Percentiles rank a stretch among this genome's conserved stretches.
Conservation (phyloP, 1,284 basidiomycete genomes). For the Tausonia pullulans region DNA sequence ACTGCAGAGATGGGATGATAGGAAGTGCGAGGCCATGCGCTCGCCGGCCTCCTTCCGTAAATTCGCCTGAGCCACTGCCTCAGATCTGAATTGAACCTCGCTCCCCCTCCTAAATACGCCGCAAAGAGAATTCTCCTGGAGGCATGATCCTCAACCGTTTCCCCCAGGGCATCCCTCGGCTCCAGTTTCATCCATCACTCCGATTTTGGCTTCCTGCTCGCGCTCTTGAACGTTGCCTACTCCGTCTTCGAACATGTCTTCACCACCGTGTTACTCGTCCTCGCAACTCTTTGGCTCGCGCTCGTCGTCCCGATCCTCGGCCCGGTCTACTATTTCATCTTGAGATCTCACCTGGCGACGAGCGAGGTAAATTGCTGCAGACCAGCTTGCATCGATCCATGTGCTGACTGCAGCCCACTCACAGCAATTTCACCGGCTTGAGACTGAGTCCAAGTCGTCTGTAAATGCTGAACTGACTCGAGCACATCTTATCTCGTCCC, state of each 20-base stretch:
- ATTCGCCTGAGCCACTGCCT: background rate
- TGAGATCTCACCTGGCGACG: slow-evolving; percentile 8
- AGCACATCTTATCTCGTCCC: background rate
- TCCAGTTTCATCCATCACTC: no score
- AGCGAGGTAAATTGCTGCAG: background rate
- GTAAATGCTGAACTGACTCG: background rate
- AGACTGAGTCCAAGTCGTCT: slow-evolving; percentile 8
- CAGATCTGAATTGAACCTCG: no score
- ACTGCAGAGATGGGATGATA: no score
- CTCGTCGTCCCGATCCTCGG: slow-evolving; percentile 2
- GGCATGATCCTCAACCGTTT: slow-evolving; percentile 14
- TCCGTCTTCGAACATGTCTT: background rate
- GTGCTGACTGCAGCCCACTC: no score
- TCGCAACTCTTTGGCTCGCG: slow-evolving; percentile 12
- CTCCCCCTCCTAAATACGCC: background rate
- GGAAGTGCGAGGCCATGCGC: background rate
- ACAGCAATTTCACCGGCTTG: slow-evolving; percentile 8
- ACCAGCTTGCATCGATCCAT: background rate
- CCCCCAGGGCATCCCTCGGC: slow-evolving; percentile 4
- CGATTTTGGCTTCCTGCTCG: background rate
- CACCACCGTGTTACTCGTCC: slow-evolving; percentile 1
- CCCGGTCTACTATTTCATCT: slow-evolving; percentile 3
- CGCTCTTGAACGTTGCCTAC: background rate
- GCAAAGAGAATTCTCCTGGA: background rate
- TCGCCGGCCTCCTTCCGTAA: slow-evolving; percentile 5